phyloP scores from a whole-genome alignment of 1,139 yeast genomes.

The Arxiozyma slooffiae region DNA sequence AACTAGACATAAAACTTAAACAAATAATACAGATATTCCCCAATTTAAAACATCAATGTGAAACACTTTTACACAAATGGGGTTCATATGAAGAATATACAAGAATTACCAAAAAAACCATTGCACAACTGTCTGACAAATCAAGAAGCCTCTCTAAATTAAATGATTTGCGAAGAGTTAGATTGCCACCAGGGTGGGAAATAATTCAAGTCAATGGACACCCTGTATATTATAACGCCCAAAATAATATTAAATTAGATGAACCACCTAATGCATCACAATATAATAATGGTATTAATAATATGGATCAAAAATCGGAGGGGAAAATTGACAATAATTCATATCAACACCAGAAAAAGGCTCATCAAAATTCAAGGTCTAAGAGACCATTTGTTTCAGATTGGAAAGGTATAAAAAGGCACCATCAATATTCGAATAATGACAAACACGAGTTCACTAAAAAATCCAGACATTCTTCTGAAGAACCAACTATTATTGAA shows the following conservation, averaged over 20 bases:
- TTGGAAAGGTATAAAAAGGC: not conserved
- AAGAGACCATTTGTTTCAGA: slow-evolving; percentile 6
- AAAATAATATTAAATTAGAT: slow-evolving; percentile 21
- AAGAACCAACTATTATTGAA: slow-evolving; percentile 10
- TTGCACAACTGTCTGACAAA: slow-evolving; percentile 11
- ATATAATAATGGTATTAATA: slow-evolving; percentile 1
- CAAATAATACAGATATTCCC: slow-evolving; percentile 34
- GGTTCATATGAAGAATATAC: slow-evolving; percentile 67
- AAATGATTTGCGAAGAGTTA: slow-evolving; percentile 25
- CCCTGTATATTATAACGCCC: slow-evolving; percentile 28
- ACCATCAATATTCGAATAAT: slow-evolving; percentile 7
- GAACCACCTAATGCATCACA: slow-evolving; percentile 24
- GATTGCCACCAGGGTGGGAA: slow-evolving; percentile 30
- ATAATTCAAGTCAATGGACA: slow-evolving; percentile 28
- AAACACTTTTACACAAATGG: slow-evolving; percentile 57
- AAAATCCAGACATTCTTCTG: not conserved
- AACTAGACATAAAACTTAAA: slow-evolving; percentile 56
- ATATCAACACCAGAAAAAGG: not conserved
- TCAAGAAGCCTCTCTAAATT: slow-evolving; percentile 10
- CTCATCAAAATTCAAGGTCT: not conserved
- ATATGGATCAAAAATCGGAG: not conserved
- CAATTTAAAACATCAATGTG: slow-evolving; percentile 35
- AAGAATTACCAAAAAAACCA: slow-evolving; percentile 41
- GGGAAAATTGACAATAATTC: not conserved
- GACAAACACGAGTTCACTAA: slow-evolving; percentile 7